A percentile compares a stretch with the other conserved stretches of the same genome.
Evolutionary conservation across 176 grass and related monocot species (phyloP).

Genomic region (Thinopyrum elongatum): DNA sequence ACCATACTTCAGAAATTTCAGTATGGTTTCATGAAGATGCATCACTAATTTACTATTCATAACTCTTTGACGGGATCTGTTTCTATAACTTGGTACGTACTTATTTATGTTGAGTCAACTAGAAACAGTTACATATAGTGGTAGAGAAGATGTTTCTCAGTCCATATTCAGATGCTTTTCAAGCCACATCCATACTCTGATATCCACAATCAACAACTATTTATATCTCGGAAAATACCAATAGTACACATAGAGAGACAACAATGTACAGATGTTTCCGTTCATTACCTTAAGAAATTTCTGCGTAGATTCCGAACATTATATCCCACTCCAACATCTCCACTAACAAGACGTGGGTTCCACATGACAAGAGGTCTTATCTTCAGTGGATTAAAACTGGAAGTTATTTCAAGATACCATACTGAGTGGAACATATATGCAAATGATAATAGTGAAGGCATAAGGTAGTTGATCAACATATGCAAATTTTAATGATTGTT

Average conservation of each 20-base stretch:
- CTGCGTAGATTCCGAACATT: slow-evolving; percentile 86
- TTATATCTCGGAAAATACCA: not conserved
- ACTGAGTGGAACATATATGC: not conserved
- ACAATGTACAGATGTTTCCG: not conserved
- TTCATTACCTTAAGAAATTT: slow-evolving; percentile 76
- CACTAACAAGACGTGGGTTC: slow-evolving; percentile 95
- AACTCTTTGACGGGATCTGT: not conserved
- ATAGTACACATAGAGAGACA: not conserved
- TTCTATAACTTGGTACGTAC: not conserved
- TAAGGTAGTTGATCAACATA: not conserved
- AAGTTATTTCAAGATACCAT: slow-evolving; percentile 31
- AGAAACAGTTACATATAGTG: not conserved
- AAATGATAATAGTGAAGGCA: not conserved
- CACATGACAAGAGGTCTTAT: slow-evolving; percentile 94
- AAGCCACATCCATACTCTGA: not conserved
- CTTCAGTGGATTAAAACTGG: slow-evolving; percentile 58
- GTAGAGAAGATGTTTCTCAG: not conserved
- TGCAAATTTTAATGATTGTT: not conserved
- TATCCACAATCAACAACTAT: not conserved
- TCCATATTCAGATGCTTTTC: not conserved
- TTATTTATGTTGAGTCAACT: not conserved
- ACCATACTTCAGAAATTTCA: not conserved
- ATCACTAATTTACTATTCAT: not conserved
- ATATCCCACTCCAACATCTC: slow-evolving; percentile 94
- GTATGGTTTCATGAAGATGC: not conserved